Conservation (phyloP, 1,284 basidiomycete genomes). For the Erythrobasidium hasegawianum region DNA sequence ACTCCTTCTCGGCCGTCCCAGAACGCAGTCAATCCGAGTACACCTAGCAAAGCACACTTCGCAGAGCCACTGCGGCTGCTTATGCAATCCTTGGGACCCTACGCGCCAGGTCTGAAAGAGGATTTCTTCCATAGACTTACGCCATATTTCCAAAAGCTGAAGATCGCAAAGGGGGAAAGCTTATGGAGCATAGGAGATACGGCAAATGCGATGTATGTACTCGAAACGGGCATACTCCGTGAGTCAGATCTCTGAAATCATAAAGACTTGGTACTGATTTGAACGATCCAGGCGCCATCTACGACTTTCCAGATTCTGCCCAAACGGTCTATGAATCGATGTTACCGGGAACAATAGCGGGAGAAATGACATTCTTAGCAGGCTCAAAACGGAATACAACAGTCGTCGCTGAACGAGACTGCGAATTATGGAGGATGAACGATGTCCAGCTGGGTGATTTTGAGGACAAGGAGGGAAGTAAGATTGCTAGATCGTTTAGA, state of each 20-base stretch:
- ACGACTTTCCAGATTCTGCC: conserved; percentile 59
- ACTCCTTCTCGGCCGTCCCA: not conserved
- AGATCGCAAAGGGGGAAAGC: conserved; percentile 59
- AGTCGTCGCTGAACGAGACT: conserved; percentile 71
- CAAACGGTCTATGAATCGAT: conserved; percentile 53
- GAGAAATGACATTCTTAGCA: conserved; percentile 77
- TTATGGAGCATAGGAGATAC: conserved; percentile 66
- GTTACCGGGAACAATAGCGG: conserved; percentile 86
- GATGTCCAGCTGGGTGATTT: conserved; percentile 3
- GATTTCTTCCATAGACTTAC: conserved; percentile 53
- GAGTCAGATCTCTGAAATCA: not conserved
- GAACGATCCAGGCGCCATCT: conserved; percentile 9
- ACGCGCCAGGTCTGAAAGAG: conserved; percentile 51
- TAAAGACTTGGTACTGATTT: not conserved
- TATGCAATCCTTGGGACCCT: conserved; percentile 49
- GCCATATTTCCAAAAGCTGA: conserved; percentile 66
- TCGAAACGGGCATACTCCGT: conserved; percentile 71
- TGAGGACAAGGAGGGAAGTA: conserved; percentile 26
- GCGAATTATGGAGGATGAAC: conserved; percentile 71
- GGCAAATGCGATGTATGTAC: conserved; percentile 58
- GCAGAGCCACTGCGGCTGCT: conserved; percentile 55
- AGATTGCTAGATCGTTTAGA: conserved; percentile 20
- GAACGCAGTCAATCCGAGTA: conserved; percentile 9
- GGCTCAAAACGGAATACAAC: conserved; percentile 76
- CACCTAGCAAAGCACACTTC: conserved; percentile 38